Evolutionary conservation across 2,329 filamentous ascomycete species (phyloP).

Genomic region (Coniochaeta prunicola): DNA sequence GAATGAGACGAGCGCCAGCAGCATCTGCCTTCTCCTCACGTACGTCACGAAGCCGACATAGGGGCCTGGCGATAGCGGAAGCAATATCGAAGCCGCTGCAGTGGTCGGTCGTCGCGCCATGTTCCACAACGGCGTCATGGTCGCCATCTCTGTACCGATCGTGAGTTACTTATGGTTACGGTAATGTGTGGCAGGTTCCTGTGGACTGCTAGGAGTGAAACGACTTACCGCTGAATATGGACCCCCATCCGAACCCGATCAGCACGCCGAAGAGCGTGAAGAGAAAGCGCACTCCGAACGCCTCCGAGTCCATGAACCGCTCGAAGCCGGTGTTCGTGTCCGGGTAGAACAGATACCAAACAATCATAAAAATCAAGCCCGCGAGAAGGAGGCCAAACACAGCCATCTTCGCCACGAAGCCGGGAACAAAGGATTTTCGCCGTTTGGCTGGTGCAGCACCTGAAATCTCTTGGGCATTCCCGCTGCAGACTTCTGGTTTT

Average conservation of each 20-base stretch:
- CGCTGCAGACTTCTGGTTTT: neutral
- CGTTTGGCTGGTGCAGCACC: neutral
- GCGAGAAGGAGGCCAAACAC: conserved; percentile 18
- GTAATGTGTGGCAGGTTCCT: too few species aligned
- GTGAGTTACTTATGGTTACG: too few species aligned
- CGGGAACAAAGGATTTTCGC: neutral
- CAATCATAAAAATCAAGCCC: conserved; percentile 19
- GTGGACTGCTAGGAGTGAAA: too few species aligned
- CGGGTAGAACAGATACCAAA: conserved; percentile 28
- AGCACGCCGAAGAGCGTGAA: conserved; percentile 30
- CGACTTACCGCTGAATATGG: conserved; percentile 25
- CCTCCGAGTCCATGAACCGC: conserved; percentile 30
- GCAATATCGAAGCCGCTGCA: conserved; percentile 21
- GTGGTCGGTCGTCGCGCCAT: neutral
- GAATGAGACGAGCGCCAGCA: conserved; percentile 22
- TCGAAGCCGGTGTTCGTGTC: conserved; percentile 29
- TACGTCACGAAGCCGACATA: conserved; percentile 25
- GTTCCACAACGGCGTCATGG: neutral
- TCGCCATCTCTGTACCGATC: neutral
- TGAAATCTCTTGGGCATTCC: neutral
- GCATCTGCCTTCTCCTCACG: conserved; percentile 21
- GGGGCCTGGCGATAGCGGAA: conserved; percentile 22
- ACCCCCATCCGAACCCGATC: conserved; percentile 28
- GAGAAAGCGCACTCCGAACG: conserved; percentile 30
- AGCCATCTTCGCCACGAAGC: conserved; percentile 4